Evolutionary conservation across 2,329 filamentous ascomycete species (phyloP), one percentile per base, ranked within the genome.

Genomic region (Hypoxylon rubiginosum): DNA sequence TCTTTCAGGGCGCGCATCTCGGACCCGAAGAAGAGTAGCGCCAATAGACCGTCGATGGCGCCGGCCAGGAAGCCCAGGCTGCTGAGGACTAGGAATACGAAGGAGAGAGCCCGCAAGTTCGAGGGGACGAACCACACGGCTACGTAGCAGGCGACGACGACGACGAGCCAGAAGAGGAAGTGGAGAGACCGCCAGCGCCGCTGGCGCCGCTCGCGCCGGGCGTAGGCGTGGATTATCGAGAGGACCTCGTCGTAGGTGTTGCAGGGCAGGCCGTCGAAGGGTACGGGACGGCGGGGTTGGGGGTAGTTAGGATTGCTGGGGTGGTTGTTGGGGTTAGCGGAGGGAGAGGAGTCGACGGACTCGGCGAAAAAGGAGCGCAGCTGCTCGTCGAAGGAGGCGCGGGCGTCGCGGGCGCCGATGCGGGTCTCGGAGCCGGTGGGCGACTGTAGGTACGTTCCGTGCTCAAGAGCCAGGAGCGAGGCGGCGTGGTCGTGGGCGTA

Each of bases 1-100:
- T 99, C 96, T 73, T 89, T 90, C 58, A 99, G 81, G 3, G 91
- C 90, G 63, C 93, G 86, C 64, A 97, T 80, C 81, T 99, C 96
- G 66, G 89, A 90, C 10, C 91, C 90, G 63, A 97, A 91, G 77
- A 99, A 99, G 52, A 98, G 79, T 0, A 96, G 86, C 0, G 94
- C 92, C 77, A 98, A 92, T 43, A 98, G 80, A 0, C 95, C 94
- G 75, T 97, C 92, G 19, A 97, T 77, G 2, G 93, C 87, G 0
- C 95, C 95, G 3, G 90, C 89, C 15, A 86, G 86, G 34, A 98
- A 84, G 1, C 90, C 88, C 15, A 98, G 78, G n/a, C 91, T 93
- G 75, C 91, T 92, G 19, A 97, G 76, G 1, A 98, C 79, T 79
- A 94, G 88, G 53, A 98, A 83, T 8, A 96, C 82, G 76, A 97